phyloP scores from a whole-genome alignment of 176 grass and related monocot species.

The Aegilops tauschii region DNA sequence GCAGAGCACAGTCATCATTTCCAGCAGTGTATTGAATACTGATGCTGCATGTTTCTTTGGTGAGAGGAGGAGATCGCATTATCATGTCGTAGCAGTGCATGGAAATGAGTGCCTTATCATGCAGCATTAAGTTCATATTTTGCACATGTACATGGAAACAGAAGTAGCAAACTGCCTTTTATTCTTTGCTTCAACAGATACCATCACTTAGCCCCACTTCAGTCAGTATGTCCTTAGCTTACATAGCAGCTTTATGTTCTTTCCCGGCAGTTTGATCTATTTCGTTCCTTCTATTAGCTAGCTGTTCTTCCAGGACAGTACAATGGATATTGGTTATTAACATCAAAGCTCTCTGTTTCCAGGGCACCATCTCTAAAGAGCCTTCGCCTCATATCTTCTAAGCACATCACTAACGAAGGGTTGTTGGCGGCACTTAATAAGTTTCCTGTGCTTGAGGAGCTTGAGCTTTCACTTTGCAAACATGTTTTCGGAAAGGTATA shows the following conservation, averaged over 20 bases:
- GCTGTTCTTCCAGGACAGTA: background rate
- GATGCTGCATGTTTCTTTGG: background rate
- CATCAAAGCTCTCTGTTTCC: background rate
- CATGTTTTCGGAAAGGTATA: constrained; percentile 1
- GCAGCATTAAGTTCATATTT: too few species aligned
- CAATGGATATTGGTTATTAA: background rate
- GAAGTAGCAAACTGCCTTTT: background rate
- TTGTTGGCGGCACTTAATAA: background rate
- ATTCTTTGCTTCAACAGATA: background rate
- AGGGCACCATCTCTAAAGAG: constrained; percentile 5
- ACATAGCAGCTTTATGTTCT: background rate
- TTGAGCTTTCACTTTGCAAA: constrained; percentile 6
- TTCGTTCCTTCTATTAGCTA: background rate
- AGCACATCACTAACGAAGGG: background rate
- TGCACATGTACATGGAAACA: background rate
- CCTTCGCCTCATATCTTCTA: background rate
- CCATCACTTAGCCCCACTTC: background rate
- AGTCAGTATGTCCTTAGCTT: background rate
- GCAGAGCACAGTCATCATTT: background rate
- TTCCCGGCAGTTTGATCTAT: background rate
- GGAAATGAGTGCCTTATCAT: background rate
- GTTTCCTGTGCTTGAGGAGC: background rate
- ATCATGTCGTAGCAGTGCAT: background rate
- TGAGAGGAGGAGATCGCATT: background rate
- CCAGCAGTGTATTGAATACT: background rate